A percentile compares a stretch with the other conserved stretches of the same genome.
Evolutionary conservation across 306 rosid species (phyloP).

Genomic region (Abrus pulchellus): DNA sequence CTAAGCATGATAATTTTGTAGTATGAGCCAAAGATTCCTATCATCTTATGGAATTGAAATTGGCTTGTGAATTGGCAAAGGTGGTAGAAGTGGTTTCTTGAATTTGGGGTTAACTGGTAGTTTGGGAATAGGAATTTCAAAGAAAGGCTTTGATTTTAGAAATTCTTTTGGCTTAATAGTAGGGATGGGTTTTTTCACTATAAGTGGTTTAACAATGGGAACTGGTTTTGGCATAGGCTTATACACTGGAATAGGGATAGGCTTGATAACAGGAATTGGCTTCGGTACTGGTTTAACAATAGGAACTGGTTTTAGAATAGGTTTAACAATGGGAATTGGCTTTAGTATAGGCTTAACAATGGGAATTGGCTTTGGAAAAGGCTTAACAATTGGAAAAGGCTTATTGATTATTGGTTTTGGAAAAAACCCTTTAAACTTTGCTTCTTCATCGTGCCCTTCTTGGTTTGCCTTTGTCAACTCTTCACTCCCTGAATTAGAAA

Average conservation of each 20-base stretch:
- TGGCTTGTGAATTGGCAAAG: slow-evolving; percentile 42
- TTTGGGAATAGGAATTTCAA: slow-evolving; percentile 34
- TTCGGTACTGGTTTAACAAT: slow-evolving; percentile 22
- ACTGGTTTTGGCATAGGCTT: slow-evolving; percentile 29
- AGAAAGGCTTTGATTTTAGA: slow-evolving; percentile 20
- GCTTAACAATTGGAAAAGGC: neutral
- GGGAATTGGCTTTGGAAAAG: neutral
- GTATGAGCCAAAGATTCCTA: neutral
- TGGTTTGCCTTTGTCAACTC: slow-evolving; percentile 11
- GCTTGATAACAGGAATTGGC: neutral
- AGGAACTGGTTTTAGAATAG: neutral
- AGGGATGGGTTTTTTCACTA: slow-evolving; percentile 4
- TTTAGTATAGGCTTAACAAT: slow-evolving; percentile 20
- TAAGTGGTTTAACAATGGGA: slow-evolving; percentile 20
- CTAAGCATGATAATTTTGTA: neutral
- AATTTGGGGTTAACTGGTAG: slow-evolving; percentile 29
- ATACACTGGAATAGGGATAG: neutral
- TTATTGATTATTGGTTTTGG: slow-evolving; percentile 22
- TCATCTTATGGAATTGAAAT: slow-evolving; percentile 20
- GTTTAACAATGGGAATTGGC: neutral
- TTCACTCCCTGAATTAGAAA: neutral
- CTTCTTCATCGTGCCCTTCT: slow-evolving; percentile 45
- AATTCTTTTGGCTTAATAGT: neutral
- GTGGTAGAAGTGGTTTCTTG: slow-evolving; percentile 30
- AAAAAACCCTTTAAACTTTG: slow-evolving; percentile 48